A percentile compares a stretch with the other conserved stretches of the same genome.
Evolutionary conservation across 176 grass and related monocot species (phyloP).

Genomic region (Luzula sylvatica): DNA sequence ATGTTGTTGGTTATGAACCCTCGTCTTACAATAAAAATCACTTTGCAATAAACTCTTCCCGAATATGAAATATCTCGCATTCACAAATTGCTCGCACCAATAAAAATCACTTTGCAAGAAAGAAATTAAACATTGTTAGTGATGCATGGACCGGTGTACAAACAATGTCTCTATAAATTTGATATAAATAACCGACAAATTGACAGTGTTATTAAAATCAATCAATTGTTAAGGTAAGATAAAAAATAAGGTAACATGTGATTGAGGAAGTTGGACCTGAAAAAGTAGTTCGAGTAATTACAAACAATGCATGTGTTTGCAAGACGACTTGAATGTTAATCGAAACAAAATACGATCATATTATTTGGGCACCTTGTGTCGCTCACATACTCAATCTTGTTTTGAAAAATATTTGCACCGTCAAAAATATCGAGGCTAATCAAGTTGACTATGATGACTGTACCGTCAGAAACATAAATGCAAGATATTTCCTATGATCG

Average conservation of each 20-base stretch:
- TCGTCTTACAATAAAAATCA: too few species aligned
- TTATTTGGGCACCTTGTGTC: slow-evolving; percentile 3
- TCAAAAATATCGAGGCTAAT: neutral
- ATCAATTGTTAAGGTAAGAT: slow-evolving; percentile 7
- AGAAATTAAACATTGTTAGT: too few species aligned
- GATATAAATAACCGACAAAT: neutral
- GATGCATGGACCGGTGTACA: too few species aligned
- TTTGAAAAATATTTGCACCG: slow-evolving; percentile 10
- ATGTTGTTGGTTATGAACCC: too few species aligned
- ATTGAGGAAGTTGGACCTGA: neutral
- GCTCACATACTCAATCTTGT: neutral
- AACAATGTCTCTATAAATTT: neutral
- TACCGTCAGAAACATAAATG: too few species aligned
- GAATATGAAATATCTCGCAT: too few species aligned
- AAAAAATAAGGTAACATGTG: neutral
- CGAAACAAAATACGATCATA: neutral
- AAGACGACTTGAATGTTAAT: neutral
- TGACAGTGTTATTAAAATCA: too few species aligned
- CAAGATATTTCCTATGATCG: too few species aligned
- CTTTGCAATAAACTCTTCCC: too few species aligned
- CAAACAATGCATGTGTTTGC: neutral
- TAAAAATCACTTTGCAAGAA: too few species aligned
- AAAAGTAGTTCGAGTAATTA: slow-evolving; percentile 16
- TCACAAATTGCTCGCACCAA: too few species aligned
- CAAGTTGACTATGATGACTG: neutral